Percentiles rank a stretch among this genome's conserved stretches.
These are phyloP conservation scores for Alisma plantagoaquatica DNA, from an alignment of 106 monocot genomes.

Conservation along the genomic window DNA sequence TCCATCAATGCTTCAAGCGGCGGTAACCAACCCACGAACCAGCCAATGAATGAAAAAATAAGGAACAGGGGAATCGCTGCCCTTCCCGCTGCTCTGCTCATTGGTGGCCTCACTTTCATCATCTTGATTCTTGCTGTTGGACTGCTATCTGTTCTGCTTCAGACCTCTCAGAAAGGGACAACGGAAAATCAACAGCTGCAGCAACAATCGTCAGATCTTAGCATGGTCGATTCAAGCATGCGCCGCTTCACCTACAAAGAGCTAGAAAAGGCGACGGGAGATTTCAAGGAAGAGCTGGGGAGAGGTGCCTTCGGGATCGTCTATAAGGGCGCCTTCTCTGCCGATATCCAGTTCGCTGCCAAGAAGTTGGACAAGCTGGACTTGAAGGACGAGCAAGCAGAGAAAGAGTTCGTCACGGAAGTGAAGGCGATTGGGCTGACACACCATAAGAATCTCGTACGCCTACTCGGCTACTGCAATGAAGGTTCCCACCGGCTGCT, in stretches of 20 bases:
- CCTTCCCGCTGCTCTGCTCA: background rate
- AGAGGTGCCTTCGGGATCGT: slow-evolving; percentile 4
- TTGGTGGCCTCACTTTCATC: background rate
- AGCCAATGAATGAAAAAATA: background rate
- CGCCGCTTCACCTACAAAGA: slow-evolving; percentile 4
- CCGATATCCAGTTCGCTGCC: slow-evolving; percentile 4
- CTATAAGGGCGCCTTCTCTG: background rate
- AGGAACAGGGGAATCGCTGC: background rate
- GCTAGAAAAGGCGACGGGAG: background rate
- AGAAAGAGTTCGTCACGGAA: slow-evolving; percentile 24
- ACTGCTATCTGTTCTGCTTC: background rate
- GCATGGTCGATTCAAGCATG: background rate
- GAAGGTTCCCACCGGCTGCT: slow-evolving; percentile 14
- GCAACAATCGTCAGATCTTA: too few species aligned
- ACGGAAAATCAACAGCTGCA: too few species aligned
- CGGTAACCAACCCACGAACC: too few species aligned
- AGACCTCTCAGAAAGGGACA: too few species aligned
- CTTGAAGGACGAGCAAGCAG: slow-evolving; percentile 1
- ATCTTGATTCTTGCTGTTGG: too few species aligned
- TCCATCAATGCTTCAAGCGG: too few species aligned
- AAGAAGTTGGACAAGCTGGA: slow-evolving; percentile 17
- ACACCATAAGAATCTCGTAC: slow-evolving; percentile 27
- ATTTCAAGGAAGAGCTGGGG: slow-evolving; percentile 2
- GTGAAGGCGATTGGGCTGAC: slow-evolving; percentile 14
- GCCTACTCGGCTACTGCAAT: slow-evolving; percentile 21